phyloP scores from a whole-genome alignment of 2,329 filamentous ascomycete species.

The Diplocarpon rosae region DNA sequence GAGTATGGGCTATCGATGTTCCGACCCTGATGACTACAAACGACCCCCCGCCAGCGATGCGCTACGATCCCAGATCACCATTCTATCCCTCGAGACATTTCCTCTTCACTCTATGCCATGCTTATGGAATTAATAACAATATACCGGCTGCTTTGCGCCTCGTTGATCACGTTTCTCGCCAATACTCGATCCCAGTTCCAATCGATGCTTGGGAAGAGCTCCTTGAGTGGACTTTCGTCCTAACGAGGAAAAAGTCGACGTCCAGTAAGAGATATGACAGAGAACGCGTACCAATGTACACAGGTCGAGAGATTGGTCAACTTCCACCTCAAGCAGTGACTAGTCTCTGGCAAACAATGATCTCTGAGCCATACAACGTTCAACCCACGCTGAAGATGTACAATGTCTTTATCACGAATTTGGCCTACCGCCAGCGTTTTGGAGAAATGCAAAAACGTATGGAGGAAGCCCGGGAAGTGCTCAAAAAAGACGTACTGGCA shows the following conservation, averaged over 20 bases:
- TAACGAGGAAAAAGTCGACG: constrained; percentile 26
- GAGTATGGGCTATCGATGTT: constrained; percentile 40
- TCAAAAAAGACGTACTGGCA: constrained; percentile 3
- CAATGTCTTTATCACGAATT: constrained; percentile 15
- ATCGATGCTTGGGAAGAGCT: constrained; percentile 52
- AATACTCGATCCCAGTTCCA: constrained; percentile 47
- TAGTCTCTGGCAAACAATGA: constrained; percentile 23
- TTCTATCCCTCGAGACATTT: constrained; percentile 47
- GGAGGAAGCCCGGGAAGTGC: constrained; percentile 9
- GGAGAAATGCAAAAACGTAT: constrained; percentile 14
- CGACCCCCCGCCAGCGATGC: constrained; percentile 27
- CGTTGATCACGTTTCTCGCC: constrained; percentile 49
- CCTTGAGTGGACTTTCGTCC: constrained; percentile 55
- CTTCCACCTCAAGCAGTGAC: constrained; percentile 16
- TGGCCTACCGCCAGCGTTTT: constrained; percentile 10
- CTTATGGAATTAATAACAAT: constrained; percentile 55
- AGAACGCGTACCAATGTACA: not conserved
- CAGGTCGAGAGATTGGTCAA: constrained; percentile 7
- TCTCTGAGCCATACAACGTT: constrained; percentile 23
- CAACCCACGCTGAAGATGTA: constrained; percentile 23
- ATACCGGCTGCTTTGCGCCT: constrained; percentile 46
- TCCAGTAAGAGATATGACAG: not conserved
- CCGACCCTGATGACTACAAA: constrained; percentile 5
- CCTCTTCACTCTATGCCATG: constrained; percentile 56
- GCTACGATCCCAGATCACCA: constrained; percentile 37